Conservation (phyloP, 176 grass and related monocot genomes). For the Juncus effusus region DNA sequence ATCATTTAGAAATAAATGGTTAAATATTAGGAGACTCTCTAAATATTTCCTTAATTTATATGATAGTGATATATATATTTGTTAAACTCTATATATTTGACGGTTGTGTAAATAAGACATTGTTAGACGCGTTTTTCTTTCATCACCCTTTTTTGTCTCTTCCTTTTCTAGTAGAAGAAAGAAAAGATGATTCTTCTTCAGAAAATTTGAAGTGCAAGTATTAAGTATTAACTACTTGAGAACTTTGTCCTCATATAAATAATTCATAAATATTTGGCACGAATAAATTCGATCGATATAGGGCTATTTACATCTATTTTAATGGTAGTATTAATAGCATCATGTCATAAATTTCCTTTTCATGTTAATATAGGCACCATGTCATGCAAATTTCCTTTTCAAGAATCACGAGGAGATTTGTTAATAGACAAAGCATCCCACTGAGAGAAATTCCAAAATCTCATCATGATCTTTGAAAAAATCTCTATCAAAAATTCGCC, state of each 20-base stretch:
- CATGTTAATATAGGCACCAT: too few species aligned
- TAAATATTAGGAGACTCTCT: too few species aligned
- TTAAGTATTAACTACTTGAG: not conserved
- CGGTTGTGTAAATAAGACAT: slow-evolving; percentile 14
- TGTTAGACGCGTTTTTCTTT: slow-evolving; percentile 1
- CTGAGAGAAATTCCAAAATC: slow-evolving; percentile 21
- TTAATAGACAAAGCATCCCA: slow-evolving; percentile 12
- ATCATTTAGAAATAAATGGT: too few species aligned
- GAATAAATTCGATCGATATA: too few species aligned
- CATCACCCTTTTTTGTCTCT: not conserved
- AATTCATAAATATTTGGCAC: not conserved
- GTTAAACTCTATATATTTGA: not conserved
- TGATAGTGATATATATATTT: slow-evolving; percentile 18
- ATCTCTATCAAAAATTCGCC: slow-evolving; percentile 14
- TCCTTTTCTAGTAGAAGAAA: not conserved
- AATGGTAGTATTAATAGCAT: too few species aligned
- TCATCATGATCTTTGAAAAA: slow-evolving; percentile 27
- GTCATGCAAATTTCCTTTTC: slow-evolving; percentile 6
- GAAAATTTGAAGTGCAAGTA: not conserved
- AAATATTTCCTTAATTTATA: not conserved
- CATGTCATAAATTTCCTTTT: too few species aligned
- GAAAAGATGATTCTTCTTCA: not conserved
- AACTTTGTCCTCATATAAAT: not conserved
- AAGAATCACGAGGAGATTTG: slow-evolving; percentile 27
- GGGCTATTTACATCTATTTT: too few species aligned